phyloP scores from a whole-genome alignment of 1,284 basidiomycete genomes.

The Austroboletus niveus region DNA sequence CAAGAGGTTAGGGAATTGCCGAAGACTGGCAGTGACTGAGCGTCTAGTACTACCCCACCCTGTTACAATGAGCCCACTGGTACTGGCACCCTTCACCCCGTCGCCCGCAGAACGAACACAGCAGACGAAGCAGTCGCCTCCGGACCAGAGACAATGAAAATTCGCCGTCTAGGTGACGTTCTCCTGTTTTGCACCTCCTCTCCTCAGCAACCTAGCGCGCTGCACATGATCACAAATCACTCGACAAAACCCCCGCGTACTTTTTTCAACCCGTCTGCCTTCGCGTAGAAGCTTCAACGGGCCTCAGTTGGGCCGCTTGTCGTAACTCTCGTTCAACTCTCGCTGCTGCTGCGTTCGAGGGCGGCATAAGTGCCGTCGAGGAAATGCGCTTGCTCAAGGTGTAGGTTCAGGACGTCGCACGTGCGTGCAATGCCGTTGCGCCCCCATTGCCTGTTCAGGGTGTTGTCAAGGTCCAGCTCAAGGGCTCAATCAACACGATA shows the following conservation, averaged over 20 bases:
- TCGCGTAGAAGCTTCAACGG: conserved; percentile 34
- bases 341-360: conserved; percentile 56
- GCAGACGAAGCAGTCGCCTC: conserved; percentile 51
- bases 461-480: conserved; percentile 95
- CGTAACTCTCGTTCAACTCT: conserved; percentile 53
- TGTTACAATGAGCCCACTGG: conserved; percentile 58
- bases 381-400: conserved; percentile 78
- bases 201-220: conserved; percentile 27
- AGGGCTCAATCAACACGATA: conserved; percentile 98
- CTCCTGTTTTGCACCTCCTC: conserved; percentile 31
- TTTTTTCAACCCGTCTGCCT: conserved; percentile 30
- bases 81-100: conserved; percentile 58
- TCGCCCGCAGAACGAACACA: conserved; percentile 60
- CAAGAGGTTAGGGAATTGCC: too few species aligned
- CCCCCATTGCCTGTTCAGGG: conserved; percentile 91
- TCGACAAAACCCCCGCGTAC: conserved; percentile 42
- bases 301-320: conserved; percentile 44
- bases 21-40: too few species aligned
- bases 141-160: conserved; percentile 48
- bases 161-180: conserved; percentile 47
- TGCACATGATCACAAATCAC: conserved; percentile 17
- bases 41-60: conserved; percentile 45
- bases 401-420: conserved; percentile 82
- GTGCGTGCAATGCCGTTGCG: conserved; percentile 96
- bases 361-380: conserved; percentile 65